phyloP scores from a whole-genome alignment of 768 basidiomycete species.

The Tubosaeta brunneosetosa region DNA sequence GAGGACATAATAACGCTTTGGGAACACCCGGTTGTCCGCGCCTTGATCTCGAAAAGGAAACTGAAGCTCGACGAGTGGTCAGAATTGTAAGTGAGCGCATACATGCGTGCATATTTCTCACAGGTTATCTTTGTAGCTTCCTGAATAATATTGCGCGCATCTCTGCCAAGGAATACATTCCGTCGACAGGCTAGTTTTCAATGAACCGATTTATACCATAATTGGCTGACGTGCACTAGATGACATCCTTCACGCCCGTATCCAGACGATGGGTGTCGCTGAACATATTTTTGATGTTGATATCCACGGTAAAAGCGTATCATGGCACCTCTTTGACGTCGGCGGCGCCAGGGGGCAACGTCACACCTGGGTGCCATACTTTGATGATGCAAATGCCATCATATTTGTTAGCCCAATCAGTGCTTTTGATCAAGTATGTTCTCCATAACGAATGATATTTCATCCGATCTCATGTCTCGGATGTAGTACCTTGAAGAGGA shows the following conservation, averaged over 20 bases:
- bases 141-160: slow-evolving; percentile 69
- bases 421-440: slow-evolving; percentile 66
- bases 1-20: slow-evolving; percentile 71
- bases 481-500: slow-evolving; percentile 81
- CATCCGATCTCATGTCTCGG: background rate
- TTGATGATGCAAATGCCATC: slow-evolving; percentile 70
- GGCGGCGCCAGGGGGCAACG: slow-evolving; percentile 69
- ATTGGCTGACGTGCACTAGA: slow-evolving; percentile 41
- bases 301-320: slow-evolving; percentile 70
- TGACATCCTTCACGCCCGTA: slow-evolving; percentile 84
- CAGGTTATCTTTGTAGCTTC: slow-evolving; percentile 46
- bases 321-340: slow-evolving; percentile 71
- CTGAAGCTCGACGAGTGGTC: slow-evolving; percentile 83
- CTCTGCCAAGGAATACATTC: slow-evolving; percentile 63
- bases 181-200: slow-evolving; percentile 56
- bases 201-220: slow-evolving; percentile 23
- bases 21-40: slow-evolving; percentile 66
- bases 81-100: slow-evolving; percentile 62
- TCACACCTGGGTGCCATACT: slow-evolving; percentile 69
- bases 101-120: slow-evolving; percentile 18
- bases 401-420: slow-evolving; percentile 78
- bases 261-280: slow-evolving; percentile 85
- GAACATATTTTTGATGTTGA: slow-evolving; percentile 82
- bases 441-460: background rate
- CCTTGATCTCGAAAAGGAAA: slow-evolving; percentile 60